phyloP scores from a whole-genome alignment of 2,329 filamentous ascomycete genomes.

The Clonostachys chloroleuca region DNA sequence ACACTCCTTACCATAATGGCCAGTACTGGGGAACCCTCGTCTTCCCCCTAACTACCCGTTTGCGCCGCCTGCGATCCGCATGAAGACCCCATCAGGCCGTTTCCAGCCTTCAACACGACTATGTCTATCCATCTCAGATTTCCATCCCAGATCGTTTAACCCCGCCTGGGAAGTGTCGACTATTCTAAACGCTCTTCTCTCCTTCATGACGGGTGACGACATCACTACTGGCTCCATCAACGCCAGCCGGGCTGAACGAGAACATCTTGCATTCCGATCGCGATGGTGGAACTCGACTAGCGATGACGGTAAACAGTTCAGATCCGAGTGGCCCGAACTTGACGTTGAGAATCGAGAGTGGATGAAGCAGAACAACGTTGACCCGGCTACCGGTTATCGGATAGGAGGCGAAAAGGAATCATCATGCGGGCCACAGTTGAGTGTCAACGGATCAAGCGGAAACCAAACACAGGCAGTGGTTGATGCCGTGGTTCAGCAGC shows the following conservation, averaged over 20 bases:
- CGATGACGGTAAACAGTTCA: conserved; percentile 89
- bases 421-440: conserved; percentile 46
- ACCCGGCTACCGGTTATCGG: conserved; percentile 68
- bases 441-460: conserved; percentile 57
- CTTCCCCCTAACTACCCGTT: conserved; percentile 96
- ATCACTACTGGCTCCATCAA: conserved; percentile 94
- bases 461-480: conserved; percentile 66
- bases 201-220: conserved; percentile 98
- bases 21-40: conserved; percentile 98
- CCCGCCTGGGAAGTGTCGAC: conserved; percentile 98
- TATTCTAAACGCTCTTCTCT: conserved; percentile 88
- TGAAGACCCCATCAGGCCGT: conserved; percentile 95
- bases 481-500: conserved; percentile 71
- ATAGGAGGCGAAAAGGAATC: conserved; percentile 40
- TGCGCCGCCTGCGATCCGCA: conserved; percentile 93
- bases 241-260: conserved; percentile 72
- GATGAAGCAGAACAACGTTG: conserved; percentile 81
- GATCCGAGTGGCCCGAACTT: conserved; percentile 82
- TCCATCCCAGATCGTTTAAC: conserved; percentile 97
- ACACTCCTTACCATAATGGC: conserved; percentile 89
- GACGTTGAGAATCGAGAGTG: conserved; percentile 88
- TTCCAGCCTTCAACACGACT: conserved; percentile 91
- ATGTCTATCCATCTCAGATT: conserved; percentile 94
- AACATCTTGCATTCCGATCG: conserved; percentile 70
- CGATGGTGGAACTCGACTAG: conserved; percentile 98